phyloP scores from a whole-genome alignment of 768 basidiomycete species.

The Gautieria morchelliformis region DNA sequence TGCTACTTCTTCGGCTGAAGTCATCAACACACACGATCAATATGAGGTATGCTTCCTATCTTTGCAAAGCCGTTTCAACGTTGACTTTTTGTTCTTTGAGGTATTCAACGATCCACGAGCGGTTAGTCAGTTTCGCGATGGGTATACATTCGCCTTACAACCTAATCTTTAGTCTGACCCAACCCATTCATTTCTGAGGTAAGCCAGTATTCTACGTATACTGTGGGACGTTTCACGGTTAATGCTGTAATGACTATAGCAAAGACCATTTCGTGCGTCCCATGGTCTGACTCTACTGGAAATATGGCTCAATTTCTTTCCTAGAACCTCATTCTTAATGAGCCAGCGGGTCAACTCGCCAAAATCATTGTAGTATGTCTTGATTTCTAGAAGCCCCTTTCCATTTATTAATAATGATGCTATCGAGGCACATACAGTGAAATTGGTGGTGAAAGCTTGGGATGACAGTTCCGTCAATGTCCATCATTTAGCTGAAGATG shows the following conservation, averaged over 20 bases:
- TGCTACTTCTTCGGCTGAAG: constrained; percentile 56
- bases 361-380: constrained; percentile 52
- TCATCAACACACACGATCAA: constrained; percentile 74
- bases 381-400: background rate
- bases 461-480: constrained; percentile 58
- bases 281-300: constrained; percentile 9
- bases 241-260: constrained; percentile 16
- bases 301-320: background rate
- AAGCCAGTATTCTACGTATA: background rate
- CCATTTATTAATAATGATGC: background rate
- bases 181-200: constrained; percentile 72
- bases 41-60: constrained; percentile 37
- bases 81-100: constrained; percentile 10
- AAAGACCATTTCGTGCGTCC: constrained; percentile 80
- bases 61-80: background rate
- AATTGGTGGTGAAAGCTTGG: constrained; percentile 70
- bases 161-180: constrained; percentile 55
- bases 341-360: constrained; percentile 71
- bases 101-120: constrained; percentile 79
- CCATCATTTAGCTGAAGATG: constrained; percentile 47
- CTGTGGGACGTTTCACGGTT: background rate
- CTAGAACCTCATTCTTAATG: constrained; percentile 71
- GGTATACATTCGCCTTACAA: constrained; percentile 4
- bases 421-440: constrained; percentile 53
- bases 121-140: constrained; percentile 31